Base-by-base conservation (phyloP, 345 rosid genomes). In the Lagerstroemia speciosa region DNA sequence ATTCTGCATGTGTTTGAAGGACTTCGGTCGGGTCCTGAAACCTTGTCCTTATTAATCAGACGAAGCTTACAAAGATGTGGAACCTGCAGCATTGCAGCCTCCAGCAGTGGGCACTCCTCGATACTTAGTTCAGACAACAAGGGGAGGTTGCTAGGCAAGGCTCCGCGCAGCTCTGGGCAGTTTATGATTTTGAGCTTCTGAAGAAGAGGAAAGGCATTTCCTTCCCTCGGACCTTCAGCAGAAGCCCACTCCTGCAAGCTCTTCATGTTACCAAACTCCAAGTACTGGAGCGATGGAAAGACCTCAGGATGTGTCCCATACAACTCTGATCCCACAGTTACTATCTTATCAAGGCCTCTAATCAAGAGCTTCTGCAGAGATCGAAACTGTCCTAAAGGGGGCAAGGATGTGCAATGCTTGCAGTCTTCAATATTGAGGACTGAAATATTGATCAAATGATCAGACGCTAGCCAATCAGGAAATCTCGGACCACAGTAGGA, bases 401-500 rank as follows among this genome's bases (percentile, higher is more conserved):
- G 87, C 73, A 84, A 69, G 19, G 71, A 68, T 65, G 68, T 62
- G 74, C 81, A 78, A 40, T 26, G 66, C 41, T 37, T 62, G 66
- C 87, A 84, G 72, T 62, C 70, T 0, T 72, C 62, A 7, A 84
- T 71, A 64, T 45, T 27, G 43, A 84, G 9, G 0, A 69, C 69
- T 3, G 69, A 22, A n/a, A 81, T 67, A 40, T 70, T n/a, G 16
- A 45, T 46, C 67, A 75, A 73, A 32, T 76, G 79, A 60, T 62
- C 31, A 48, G 69, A 68, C 40, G 79, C 78, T 33, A 84, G n/a
- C 88, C 84, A 82, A 4, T 31, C 27, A 26, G 83, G 85, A 64
- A 79, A 74, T 40, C 26, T 53, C 26, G 60, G 48, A 45, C 91
- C 85, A 34, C 75, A 62, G 68, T 79, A 84, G 24, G 69, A 57